phyloP scores from a whole-genome alignment of 2,329 filamentous ascomycete species.

The Fusarium proliferatum region DNA sequence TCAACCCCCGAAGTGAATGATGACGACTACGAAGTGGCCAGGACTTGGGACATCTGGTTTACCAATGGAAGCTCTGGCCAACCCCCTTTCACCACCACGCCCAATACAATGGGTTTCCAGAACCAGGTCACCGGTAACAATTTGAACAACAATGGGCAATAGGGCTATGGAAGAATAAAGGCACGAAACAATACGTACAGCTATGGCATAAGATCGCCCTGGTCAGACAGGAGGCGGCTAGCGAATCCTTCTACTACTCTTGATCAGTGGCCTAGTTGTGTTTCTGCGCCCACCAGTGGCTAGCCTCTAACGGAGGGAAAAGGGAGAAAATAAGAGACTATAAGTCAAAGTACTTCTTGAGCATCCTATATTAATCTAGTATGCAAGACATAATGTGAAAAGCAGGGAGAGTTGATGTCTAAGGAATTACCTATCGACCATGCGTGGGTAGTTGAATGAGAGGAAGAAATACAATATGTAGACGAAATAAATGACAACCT shows the following conservation, averaged over 20 bases:
- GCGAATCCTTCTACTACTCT: neutral
- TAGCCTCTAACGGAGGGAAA: neutral
- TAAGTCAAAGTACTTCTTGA: constrained; percentile 12
- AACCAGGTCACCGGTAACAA: neutral
- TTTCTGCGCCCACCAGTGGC: neutral
- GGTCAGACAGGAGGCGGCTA: neutral
- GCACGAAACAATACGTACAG: neutral
- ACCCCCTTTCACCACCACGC: neutral
- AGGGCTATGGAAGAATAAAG: neutral
- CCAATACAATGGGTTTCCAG: neutral
- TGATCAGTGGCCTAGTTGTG: neutral
- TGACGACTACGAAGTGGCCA: neutral
- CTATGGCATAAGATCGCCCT: neutral
- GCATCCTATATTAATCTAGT: constrained; percentile 19
- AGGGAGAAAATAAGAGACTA: neutral
- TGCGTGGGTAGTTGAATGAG: constrained; percentile 4
- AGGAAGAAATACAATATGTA: constrained; percentile 17
- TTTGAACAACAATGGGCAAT: neutral
- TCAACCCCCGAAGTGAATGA: constrained; percentile 4
- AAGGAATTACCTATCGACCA: constrained; percentile 32
- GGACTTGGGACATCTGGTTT: constrained; percentile 7
- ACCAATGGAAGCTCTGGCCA: neutral
- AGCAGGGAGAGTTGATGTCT: constrained; percentile 23
- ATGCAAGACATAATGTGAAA: constrained; percentile 21
- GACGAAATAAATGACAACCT: constrained; percentile 34